A percentile compares a stretch with the other conserved stretches of the same genome.
These are phyloP conservation scores for Aspergillus jensenii DNA, from an alignment of 2,329 filamentous ascomycete genomes.

Conservation along the genomic window DNA sequence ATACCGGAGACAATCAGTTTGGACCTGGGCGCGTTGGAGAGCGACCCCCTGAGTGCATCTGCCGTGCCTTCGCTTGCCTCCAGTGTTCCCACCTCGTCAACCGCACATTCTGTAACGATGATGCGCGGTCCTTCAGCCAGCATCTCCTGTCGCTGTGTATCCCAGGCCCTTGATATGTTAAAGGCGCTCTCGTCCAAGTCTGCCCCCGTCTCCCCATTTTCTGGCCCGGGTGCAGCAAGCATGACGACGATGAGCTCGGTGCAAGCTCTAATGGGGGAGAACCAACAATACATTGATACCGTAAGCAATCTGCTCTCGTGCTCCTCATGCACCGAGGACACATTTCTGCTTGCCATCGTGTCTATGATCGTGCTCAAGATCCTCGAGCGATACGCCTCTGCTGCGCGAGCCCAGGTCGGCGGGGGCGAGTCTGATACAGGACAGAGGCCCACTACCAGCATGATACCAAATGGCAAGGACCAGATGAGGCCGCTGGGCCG, in stretches of 20 bases:
- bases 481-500: neutral
- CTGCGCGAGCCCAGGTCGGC: slow-evolving; percentile 15
- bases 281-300: slow-evolving; percentile 29
- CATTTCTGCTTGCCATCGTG: slow-evolving; percentile 33
- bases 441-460: neutral
- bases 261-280: slow-evolving; percentile 16
- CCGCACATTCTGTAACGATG: no score
- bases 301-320: slow-evolving; percentile 34
- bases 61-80: neutral
- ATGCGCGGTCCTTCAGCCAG: no score
- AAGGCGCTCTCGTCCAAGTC: neutral
- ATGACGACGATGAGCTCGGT: neutral
- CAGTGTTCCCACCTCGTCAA: neutral
- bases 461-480: neutral
- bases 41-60: neutral
- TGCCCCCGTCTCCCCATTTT: neutral
- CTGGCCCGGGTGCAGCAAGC: neutral
- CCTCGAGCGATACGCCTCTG: slow-evolving; percentile 32
- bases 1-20: neutral
- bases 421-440: neutral
- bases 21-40: neutral
- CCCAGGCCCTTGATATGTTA: neutral
- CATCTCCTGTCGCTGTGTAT: neutral
- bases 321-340: slow-evolving; percentile 30
- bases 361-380: slow-evolving; percentile 38